Evolutionary conservation across 768 basidiomycete genomes (phyloP).

Genomic region (Collybiopsis luxurians): DNA sequence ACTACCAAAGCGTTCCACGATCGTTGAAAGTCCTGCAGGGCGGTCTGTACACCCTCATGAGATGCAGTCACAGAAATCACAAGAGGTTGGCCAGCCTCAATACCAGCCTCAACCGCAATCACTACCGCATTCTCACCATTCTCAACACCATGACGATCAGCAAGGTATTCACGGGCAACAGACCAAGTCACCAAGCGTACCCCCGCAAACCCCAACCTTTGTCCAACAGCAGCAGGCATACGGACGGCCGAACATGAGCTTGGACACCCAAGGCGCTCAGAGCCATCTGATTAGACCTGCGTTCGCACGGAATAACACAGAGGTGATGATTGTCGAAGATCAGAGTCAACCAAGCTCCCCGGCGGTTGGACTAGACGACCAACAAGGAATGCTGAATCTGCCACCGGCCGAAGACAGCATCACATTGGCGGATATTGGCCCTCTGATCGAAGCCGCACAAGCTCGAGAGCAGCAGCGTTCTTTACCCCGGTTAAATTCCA

Average conservation of each 20-base stretch:
- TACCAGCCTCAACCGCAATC: constrained; percentile 35
- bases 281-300: constrained; percentile 60
- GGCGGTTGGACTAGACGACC: constrained; percentile 46
- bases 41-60: constrained; percentile 78
- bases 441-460: constrained; percentile 89
- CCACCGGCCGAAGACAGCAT: constrained; percentile 69
- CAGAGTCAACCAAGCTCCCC: constrained; percentile 65
- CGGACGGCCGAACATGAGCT: constrained; percentile 23
- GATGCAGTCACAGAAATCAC: constrained; percentile 44
- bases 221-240: constrained; percentile 25
- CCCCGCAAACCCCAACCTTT: constrained; percentile 25
- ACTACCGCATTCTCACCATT: constrained; percentile 13
- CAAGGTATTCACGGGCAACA: constrained; percentile 26
- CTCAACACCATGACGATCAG: constrained; percentile 23
- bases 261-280: constrained; percentile 28
- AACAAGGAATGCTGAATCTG: constrained; percentile 29
- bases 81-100: constrained; percentile 38
- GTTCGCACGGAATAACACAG: constrained; percentile 77
- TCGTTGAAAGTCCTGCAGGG: constrained; percentile 93
- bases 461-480: constrained; percentile 87
- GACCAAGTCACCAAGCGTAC: constrained; percentile 26
- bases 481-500: constrained; percentile 70
- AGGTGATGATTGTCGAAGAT: constrained; percentile 88
- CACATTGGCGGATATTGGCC: constrained; percentile 92
- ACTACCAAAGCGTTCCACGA: constrained; percentile 89